Conservation (phyloP, 768 basidiomycete genomes). For the Tricholoma terreum region DNA sequence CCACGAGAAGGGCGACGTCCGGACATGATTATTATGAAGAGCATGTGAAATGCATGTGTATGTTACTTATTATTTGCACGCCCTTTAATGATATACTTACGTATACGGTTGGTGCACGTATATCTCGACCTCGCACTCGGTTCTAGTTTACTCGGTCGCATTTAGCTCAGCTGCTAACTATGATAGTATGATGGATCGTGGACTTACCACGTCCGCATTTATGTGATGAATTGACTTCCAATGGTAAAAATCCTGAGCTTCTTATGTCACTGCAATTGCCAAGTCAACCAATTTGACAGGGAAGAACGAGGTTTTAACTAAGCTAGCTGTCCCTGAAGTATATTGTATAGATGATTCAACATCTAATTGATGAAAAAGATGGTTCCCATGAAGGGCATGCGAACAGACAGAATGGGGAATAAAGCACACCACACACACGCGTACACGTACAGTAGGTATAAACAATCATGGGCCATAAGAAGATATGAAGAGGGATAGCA, state of each 20-base stretch:
- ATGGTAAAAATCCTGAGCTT: too few species aligned
- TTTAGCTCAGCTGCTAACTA: too few species aligned
- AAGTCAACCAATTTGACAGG: background rate
- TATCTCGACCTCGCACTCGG: background rate
- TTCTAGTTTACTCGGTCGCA: background rate
- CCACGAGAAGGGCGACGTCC: background rate
- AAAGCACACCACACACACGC: slow-evolving; percentile 11
- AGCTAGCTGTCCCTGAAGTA: too few species aligned
- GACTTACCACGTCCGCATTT: too few species aligned
- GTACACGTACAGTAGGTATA: slow-evolving; percentile 6
- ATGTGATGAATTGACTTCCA: too few species aligned
- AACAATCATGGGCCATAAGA: background rate
- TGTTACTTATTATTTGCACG: background rate
- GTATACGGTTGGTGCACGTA: background rate
- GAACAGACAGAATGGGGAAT: background rate
- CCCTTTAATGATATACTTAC: background rate
- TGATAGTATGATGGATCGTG: too few species aligned
- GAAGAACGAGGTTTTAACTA: too few species aligned
- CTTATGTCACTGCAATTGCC: background rate
- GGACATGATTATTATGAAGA: background rate
- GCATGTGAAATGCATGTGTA: background rate
- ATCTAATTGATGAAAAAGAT: background rate
- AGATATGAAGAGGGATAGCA: slow-evolving; percentile 1
- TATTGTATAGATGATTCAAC: background rate
- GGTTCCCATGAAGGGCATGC: background rate